These are phyloP conservation scores for Aethionema arabicum DNA, from an alignment of 345 rosid genomes.

Conservation along the genomic window DNA sequence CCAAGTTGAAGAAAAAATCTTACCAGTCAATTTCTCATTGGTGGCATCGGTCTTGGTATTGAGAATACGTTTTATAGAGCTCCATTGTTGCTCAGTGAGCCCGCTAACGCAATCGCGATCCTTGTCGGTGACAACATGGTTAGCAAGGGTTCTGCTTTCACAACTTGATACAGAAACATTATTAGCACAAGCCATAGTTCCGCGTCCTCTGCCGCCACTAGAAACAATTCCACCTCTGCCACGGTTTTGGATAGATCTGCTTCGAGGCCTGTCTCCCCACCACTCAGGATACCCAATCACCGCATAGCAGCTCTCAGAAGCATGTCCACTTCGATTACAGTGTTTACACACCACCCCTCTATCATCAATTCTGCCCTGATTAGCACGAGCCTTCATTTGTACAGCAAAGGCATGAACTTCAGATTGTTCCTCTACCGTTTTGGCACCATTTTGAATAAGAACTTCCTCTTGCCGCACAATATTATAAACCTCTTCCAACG, in stretches of 20 bases:
- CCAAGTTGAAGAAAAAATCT: background rate
- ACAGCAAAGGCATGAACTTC: background rate
- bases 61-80: background rate
- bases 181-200: background rate
- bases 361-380: too few species aligned
- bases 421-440: background rate
- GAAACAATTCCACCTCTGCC: background rate
- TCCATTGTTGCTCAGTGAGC: background rate
- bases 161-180: background rate
- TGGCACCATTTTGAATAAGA: background rate
- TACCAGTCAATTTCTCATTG: background rate
- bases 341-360: background rate
- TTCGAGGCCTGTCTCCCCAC: background rate
- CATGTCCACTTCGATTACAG: too few species aligned
- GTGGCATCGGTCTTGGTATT: background rate
- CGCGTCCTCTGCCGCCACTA: background rate
- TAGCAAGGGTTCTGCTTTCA: background rate
- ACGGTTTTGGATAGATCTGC: background rate
- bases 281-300: background rate
- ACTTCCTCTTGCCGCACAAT: background rate
- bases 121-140: background rate
- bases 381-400: rapidly evolving
- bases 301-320: too few species aligned
- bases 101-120: background rate
- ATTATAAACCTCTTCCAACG: background rate